Evolutionary conservation across 768 basidiomycete species (phyloP).

Genomic region (Leccinum subtestaceum): DNA sequence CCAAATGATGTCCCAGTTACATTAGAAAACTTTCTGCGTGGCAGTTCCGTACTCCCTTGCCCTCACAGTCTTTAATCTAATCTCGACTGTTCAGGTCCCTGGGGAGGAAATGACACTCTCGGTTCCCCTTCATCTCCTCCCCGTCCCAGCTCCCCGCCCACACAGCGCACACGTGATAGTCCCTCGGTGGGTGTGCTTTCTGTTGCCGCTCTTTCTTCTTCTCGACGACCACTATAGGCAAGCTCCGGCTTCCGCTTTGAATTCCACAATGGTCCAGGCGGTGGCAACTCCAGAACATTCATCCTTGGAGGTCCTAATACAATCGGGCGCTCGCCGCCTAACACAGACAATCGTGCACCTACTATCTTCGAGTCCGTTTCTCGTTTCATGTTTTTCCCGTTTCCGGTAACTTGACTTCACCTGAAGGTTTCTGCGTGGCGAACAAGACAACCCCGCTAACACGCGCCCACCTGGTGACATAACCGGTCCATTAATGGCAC

Average conservation of each 20-base stretch:
- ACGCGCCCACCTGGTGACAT: conserved; percentile 39
- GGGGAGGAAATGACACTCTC: not conserved
- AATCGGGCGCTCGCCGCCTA: conserved; percentile 20
- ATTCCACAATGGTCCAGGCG: conserved; percentile 31
- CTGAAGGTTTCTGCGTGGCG: conserved; percentile 37
- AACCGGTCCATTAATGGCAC: conserved; percentile 62
- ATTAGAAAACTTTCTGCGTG: conserved; percentile 51
- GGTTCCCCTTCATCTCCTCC: not conserved
- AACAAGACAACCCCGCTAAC: conserved; percentile 11
- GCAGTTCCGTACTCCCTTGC: conserved; percentile 13
- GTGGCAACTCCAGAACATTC: conserved; percentile 33
- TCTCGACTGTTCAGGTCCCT: conserved; percentile 2
- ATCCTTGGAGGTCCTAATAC: conserved; percentile 37
- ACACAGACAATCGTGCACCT: conserved; percentile 31
- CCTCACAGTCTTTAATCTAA: not conserved
- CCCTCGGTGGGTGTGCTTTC: conserved; percentile 10
- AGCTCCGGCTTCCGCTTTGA: conserved; percentile 35
- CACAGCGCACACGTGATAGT: conserved; percentile 15
- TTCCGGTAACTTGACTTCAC: not conserved
- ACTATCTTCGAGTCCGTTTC: conserved; percentile 53
- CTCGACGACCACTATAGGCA: conserved; percentile 9
- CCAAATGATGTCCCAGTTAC: conserved; percentile 36
- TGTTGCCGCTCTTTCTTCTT: not conserved
- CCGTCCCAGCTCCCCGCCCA: conserved; percentile 17
- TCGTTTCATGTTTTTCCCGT: not conserved